Conservation (phyloP, 306 rosid genomes). For the Boehmeria nivea region DNA sequence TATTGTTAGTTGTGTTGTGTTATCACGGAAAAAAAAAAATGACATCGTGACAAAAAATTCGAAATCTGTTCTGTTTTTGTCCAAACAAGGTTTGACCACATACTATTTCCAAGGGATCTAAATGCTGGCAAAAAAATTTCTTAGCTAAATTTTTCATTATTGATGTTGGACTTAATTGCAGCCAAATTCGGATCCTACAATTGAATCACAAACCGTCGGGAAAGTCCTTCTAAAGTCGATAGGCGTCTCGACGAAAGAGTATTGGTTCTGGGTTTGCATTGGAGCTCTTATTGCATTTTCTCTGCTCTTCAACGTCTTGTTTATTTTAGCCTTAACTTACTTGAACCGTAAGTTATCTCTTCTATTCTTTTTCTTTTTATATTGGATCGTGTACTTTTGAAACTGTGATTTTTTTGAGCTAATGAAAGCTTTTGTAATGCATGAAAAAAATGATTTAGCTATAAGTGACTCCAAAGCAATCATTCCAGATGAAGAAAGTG, state of each 20-base stretch:
- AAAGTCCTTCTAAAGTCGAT: slow-evolving; percentile 46
- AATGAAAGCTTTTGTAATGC: neutral
- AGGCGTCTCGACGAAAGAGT: slow-evolving; percentile 47
- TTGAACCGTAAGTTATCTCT: slow-evolving; percentile 50
- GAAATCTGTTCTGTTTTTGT: too few species aligned
- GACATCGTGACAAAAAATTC: too few species aligned
- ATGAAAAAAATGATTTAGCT: slow-evolving; percentile 34
- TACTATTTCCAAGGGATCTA: too few species aligned
- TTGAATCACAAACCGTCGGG: slow-evolving; percentile 54
- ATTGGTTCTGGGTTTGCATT: slow-evolving; percentile 65
- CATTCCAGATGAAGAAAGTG: slow-evolving; percentile 27
- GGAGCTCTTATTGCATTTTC: slow-evolving; percentile 58
- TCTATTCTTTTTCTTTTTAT: neutral
- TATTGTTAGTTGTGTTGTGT: neutral
- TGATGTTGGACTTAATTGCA: slow-evolving; percentile 20
- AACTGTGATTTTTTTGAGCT: neutral
- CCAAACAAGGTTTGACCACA: too few species aligned
- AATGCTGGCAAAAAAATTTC: too few species aligned
- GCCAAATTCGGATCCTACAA: slow-evolving; percentile 42
- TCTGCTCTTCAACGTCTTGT: slow-evolving; percentile 51
- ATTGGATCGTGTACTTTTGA: neutral
- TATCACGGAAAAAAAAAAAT: too few species aligned
- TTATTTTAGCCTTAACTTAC: slow-evolving; percentile 44
- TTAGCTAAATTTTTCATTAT: too few species aligned
- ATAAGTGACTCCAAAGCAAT: slow-evolving; percentile 37